Conservation (phyloP, 2,329 filamentous ascomycete species). For the Aspergillus transmontanensis region DNA sequence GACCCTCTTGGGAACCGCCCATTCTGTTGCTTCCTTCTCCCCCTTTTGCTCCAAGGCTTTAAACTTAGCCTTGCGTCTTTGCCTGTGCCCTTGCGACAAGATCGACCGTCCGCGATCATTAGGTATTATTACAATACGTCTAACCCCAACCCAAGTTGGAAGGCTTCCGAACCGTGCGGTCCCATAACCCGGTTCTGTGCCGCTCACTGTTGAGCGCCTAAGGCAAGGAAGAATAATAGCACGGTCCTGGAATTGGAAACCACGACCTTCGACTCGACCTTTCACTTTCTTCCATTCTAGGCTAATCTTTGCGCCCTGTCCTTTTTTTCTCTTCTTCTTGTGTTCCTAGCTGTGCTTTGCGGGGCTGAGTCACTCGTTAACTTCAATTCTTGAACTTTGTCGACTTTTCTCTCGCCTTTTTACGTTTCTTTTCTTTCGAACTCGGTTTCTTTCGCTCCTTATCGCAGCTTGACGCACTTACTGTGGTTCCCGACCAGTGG, state of each 20-base stretch:
- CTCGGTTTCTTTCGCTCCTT: constrained; percentile 9
- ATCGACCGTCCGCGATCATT: constrained; percentile 1
- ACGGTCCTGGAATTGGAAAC: constrained; percentile 1
- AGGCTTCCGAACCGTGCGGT: not conserved
- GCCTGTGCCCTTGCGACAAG: constrained; percentile 6
- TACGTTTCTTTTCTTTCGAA: not conserved
- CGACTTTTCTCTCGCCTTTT: not conserved
- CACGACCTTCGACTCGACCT: not conserved
- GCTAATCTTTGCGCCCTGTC: constrained; percentile 6
- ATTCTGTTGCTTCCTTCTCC: constrained; percentile 1
- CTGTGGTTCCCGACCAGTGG: constrained; percentile 3
- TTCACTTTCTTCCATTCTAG: constrained; percentile 9
- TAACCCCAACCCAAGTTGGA: not conserved
- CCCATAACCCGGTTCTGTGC: not conserved
- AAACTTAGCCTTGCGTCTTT: constrained; percentile 10
- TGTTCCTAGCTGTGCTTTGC: not conserved
- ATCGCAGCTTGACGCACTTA: constrained; percentile 12
- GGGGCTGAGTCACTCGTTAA: constrained; percentile 14
- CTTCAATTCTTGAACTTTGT: constrained; percentile 12
- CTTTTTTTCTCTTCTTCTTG: not conserved
- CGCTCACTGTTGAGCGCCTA: not conserved
- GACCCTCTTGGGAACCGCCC: constrained; percentile 15
- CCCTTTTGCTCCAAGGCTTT: constrained; percentile 5
- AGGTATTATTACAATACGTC: not conserved
- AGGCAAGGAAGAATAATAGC: not conserved